Percentiles rank a stretch among this genome's conserved stretches.
These are phyloP conservation scores for Alternaria novae-zelandiae DNA, from an alignment of 2,329 filamentous ascomycete species.

Conservation along the genomic window DNA sequence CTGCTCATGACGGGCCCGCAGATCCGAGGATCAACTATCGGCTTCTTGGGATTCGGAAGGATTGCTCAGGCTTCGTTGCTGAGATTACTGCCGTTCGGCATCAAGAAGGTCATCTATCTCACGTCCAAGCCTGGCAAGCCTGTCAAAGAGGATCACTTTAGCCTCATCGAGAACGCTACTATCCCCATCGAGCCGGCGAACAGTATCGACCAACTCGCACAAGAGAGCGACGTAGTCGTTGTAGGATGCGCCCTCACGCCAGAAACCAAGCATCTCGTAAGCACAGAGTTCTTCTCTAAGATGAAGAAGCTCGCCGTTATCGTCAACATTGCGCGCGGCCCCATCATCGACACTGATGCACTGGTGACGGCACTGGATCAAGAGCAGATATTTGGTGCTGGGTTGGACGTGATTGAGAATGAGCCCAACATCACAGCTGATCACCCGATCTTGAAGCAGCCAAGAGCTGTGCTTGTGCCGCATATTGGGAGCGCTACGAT, in stretches of 20 bases:
- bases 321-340: slow-evolving; percentile 64
- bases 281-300: slow-evolving; percentile 47
- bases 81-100: slow-evolving; percentile 36
- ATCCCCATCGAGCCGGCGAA: slow-evolving; percentile 30
- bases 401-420: slow-evolving; percentile 63
- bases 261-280: slow-evolving; percentile 36
- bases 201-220: slow-evolving; percentile 29
- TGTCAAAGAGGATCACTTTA: slow-evolving; percentile 33
- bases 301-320: slow-evolving; percentile 62
- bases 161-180: slow-evolving; percentile 18
- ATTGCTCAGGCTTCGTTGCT: slow-evolving; percentile 37
- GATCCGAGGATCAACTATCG: slow-evolving; percentile 31
- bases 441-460: slow-evolving; percentile 56
- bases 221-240: slow-evolving; percentile 40
- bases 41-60: slow-evolving; percentile 39
- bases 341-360: slow-evolving; percentile 62
- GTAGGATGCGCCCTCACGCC: slow-evolving; percentile 38
- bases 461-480: slow-evolving; percentile 60
- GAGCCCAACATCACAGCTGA: slow-evolving; percentile 58
- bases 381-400: slow-evolving; percentile 59
- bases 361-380: slow-evolving; percentile 59
- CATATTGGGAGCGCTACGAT: slow-evolving; percentile 65
- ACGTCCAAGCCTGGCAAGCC: slow-evolving; percentile 35
- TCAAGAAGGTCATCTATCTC: slow-evolving; percentile 32
- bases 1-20: slow-evolving; percentile 39